A percentile compares a stretch with the other conserved stretches of the same genome.
Evolutionary conservation across 192 early-diverging fungal genomes (phyloP).

Genomic region (Geranomyces variabilis): DNA sequence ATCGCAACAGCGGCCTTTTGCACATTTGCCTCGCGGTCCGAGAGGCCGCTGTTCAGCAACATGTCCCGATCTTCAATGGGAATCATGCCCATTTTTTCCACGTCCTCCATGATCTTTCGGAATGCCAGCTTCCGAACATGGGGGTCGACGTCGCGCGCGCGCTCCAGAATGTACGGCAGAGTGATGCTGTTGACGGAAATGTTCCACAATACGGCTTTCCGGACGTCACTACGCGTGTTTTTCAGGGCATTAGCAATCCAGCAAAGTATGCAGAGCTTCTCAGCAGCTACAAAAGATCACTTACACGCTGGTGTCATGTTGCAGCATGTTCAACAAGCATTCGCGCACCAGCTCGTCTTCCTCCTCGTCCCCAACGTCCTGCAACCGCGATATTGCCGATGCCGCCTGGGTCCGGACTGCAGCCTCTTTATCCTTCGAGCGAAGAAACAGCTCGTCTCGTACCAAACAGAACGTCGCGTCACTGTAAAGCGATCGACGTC

Average conservation of each 20-base stretch:
- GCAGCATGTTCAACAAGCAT: constrained; percentile 65
- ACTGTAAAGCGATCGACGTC: no score
- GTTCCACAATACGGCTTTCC: constrained; percentile 78
- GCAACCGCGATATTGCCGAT: constrained; percentile 74
- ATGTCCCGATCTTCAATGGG: constrained; percentile 71
- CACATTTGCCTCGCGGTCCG: constrained; percentile 81
- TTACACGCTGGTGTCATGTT: constrained; percentile 76
- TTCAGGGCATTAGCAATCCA: neutral
- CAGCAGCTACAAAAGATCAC: constrained; percentile 16
- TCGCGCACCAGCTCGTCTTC: constrained; percentile 67
- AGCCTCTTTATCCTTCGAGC: constrained; percentile 80
- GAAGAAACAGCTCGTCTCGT: constrained; percentile 66
- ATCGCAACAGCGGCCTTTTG: constrained; percentile 72
- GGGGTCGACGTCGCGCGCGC: constrained; percentile 77
- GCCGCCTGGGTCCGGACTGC: constrained; percentile 78
- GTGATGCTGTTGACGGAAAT: constrained; percentile 67
- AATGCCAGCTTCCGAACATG: constrained; percentile 75
- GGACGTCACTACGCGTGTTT: constrained; percentile 67
- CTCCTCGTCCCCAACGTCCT: constrained; percentile 50
- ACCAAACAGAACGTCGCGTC: constrained; percentile 77
- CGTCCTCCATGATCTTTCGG: constrained; percentile 67
- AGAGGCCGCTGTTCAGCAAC: constrained; percentile 74
- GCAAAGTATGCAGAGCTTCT: neutral
- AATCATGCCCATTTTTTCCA: constrained; percentile 69
- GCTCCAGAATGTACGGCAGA: constrained; percentile 70